Evolutionary conservation across 768 basidiomycete genomes (phyloP), one percentile per base, ranked within the genome.

Genomic region (Xerocomellus chrysenteron): DNA sequence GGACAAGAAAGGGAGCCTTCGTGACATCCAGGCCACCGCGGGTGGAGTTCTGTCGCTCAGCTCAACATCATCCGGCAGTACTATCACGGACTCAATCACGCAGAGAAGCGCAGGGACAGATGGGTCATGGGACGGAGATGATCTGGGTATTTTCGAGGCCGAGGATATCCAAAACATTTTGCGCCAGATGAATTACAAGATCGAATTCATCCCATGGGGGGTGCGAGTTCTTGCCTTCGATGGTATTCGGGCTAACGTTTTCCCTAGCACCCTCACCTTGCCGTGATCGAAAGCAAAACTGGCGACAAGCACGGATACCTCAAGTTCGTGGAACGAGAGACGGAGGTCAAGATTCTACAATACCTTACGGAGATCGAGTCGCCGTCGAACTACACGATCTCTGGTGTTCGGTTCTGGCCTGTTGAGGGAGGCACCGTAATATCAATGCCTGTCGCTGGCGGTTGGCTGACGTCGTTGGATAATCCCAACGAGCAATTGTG

Each of bases 201-300:
- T 56, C 3, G 45, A 52, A 24, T 52, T 28, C 32, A 56, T 47
- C 5, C 55, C 45, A 21, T 36, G 2, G 5, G 50, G 44, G 37
- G 55, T 56, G 5, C 16, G 50, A 16, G 19, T 19, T 11, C 40
- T 19, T 10, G n/a, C 24, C 19, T 13, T 41, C 30, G 4, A 14
- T 11, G 2, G 10, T 13, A 30, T 19, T 36, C 14, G 4, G 3
- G 42, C 33, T 43, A 49, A 55, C 4, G n/a, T 24, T 19, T 42
- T 4, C 5, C 17, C 13, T 21, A 64, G 62, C 62, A 64, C 49
- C 62, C 62, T 14, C 37, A 50, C 3, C 54, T 64, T 11, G 58
- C 62, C 0, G 26, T 56, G 9, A 37, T 55, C 14, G 47, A 19
- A 30, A 30, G n/a, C 28, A 46, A 52, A 3, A 9, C 33, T n/a